Base-by-base conservation (phyloP, 148 eudicot genomes). In the Vaccinium myrtillus region DNA sequence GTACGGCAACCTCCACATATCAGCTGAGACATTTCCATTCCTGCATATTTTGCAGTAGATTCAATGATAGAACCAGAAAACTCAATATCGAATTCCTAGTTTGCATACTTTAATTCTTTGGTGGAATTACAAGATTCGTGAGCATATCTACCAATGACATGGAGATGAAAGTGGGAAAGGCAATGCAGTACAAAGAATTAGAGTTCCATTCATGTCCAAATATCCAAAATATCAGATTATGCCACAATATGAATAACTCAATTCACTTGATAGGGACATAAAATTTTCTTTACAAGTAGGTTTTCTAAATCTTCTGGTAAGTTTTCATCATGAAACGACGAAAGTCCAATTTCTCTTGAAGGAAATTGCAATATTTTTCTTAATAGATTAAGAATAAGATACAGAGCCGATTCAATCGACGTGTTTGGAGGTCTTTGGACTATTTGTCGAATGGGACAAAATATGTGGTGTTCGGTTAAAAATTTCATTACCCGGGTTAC, bases 1-100 rank as follows among this genome's bases (percentile, higher is more conserved):
- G 94, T 93, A 73, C 92, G 95, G 79, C 98, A 94, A 79, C 92
- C 92, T 27, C 95, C 93, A 84, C 98, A 94, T 81, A 94, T 90
- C 32, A 94, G 83, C 75, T 93, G 98, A 78, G 94, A 88, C 95
- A 91, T 87, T 73, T 92, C 94, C 87, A 84, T 21, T 75, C 93
- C 98, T 94, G 76, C 58, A 87, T 49, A 49, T 79, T 80, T 48
- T 43, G 36, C 54, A 61, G 48, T 81, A 81, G 77, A 23, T 71
- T 51, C 12, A 1, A 61, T 61, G 27, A 54, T 81, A 77, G 81
- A 59, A 27, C 84, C 81, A 63, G 8, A 55, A 71, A 80, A 79
- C 59, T 80, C 49, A 43, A 54, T 13, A 5, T 81, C n/a, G 25
- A 14, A 39, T 75, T 16, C 39, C 53, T 84, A 30, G 14, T 36